These are phyloP conservation scores for Rhodotorula glutinis DNA, from an alignment of 1,284 basidiomycete species.

Conservation along the genomic window DNA sequence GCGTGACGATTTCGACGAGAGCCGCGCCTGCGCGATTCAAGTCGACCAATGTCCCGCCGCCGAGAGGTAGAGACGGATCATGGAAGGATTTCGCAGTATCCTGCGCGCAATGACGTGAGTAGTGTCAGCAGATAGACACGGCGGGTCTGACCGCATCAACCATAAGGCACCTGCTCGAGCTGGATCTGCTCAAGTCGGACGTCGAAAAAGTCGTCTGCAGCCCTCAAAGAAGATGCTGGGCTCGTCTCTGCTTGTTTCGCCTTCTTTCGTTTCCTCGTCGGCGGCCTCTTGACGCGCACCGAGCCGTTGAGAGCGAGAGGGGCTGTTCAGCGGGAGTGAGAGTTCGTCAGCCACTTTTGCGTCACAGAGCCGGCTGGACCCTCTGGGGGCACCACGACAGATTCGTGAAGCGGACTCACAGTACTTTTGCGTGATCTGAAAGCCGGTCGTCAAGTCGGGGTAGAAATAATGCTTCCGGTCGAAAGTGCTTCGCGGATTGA, in stretches of 20 bases:
- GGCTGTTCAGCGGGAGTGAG: constrained; percentile 51
- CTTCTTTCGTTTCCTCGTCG: constrained; percentile 42
- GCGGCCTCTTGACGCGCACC: constrained; percentile 24
- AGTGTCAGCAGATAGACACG: too few species aligned
- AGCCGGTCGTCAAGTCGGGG: constrained; percentile 86
- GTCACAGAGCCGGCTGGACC: too few species aligned
- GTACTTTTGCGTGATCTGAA: constrained; percentile 97
- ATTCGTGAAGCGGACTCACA: constrained; percentile 59
- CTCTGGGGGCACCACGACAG: too few species aligned
- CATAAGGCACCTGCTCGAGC: constrained; percentile 77
- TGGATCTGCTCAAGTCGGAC: constrained; percentile 92
- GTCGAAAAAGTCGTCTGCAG: constrained; percentile 22
- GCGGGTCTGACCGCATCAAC: not conserved
- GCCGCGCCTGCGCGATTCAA: constrained; percentile 86
- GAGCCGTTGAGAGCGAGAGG: constrained; percentile 73
- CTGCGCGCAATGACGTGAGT: too few species aligned
- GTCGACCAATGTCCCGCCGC: constrained; percentile 67
- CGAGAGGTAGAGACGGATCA: constrained; percentile 53
- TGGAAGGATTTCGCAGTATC: constrained; percentile 91
- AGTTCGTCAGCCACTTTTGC: too few species aligned
- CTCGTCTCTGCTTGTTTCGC: constrained; percentile 47
- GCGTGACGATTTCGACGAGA: constrained; percentile 93
- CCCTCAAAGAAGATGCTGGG: not conserved
- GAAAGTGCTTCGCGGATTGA: constrained; percentile 57
- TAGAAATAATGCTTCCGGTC: constrained; percentile 99